Base-by-base conservation (phyloP, 2,329 filamentous ascomycete species). In the Zasmidium citrigriseum region DNA sequence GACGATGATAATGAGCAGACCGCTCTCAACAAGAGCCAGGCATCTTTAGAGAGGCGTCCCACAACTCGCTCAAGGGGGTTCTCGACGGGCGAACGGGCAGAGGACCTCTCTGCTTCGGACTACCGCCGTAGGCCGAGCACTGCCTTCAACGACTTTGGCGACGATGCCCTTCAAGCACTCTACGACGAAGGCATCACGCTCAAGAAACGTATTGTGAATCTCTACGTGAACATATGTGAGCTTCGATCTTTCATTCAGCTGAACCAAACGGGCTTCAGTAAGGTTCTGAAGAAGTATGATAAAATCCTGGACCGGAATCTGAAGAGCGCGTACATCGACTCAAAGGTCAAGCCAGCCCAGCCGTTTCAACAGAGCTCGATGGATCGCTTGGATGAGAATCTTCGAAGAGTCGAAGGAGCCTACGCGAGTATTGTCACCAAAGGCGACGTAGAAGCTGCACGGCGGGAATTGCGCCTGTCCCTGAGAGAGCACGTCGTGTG, bases 261-360 rank as follows among this genome's bases (percentile, higher is more conserved):
- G 62, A 99, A 99, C 81, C 89, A 90, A 76, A 99, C 95, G 0
- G 95, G 95, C 12, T 99, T 99, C 77, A 86, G 88, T 70, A 99
- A 99, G 77, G 93, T 96, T 0, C 78, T 98, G 66, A 99, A 99
- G 78, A 99, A 99, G 76, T 99, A 95, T 71, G 95, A 99, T 82
- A 99, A 99, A 80, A 98, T 90, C 57, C 78, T 96, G 58, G 89
- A 97, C 74, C 88, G 88, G 64, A 88, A 88, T 67, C 80, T 98
- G 55, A 92, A 93, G 65, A 80, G 84, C 14, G 79, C 82, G 47
- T 99, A 96, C 73, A 86, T 97, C 75, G 82, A 85, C 56, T 78
- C 85, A 27, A 82, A 84, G 34, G 91, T 99, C 54, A 86, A 90
- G 58, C 81, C 87, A 1, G 89, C 93, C 0, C 90, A 95, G 68